Base-by-base conservation (phyloP, 371 early-diverging fungal species). In the Rhizopus delemar region DNA sequence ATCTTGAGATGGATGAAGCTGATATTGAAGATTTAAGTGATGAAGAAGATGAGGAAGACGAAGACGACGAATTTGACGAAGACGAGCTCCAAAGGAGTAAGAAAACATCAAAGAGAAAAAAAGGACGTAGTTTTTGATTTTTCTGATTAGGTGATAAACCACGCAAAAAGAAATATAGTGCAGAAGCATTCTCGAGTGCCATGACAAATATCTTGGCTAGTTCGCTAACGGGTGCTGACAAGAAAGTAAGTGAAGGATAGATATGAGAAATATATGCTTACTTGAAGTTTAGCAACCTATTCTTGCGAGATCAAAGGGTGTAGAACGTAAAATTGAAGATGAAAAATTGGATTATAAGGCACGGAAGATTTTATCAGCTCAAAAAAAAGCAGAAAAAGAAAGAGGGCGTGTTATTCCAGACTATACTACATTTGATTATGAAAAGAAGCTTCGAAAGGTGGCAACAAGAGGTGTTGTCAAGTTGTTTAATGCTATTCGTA, bases 391-490 rank as follows among this genome's bases (percentile, higher is more conserved):
- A 13, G 60, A 74, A 11, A 71, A 73, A 32, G 82, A 85, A 54
- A 80, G 80, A 64, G 90, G 87, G 34, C 80, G 86, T 34, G 79
- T 90, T n/a, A 79, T 84, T 48, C 89, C 86, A 3, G 85, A 85
- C 33, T 80, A 80, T 53, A 78, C 79, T 32, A 73, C 85, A 6
- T 78, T 86, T 65, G 92, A 91, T 41, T 87, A 89, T 50, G 93
- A 93, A 65, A 91, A 90, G 75, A 79, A 79, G 69, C 59, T 93
- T 75, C 80, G 88, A 66, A 91, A 91, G 74, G 86, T 91, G 13
- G 91, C 92, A 4, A 93, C 93, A 8, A 75, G 88, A 53, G 93
- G 93, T 75, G 93, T 93, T 48, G 91, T 93, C 43, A 84, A 90
- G 59, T 72, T 93, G 50, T 93, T 93, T 66, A 93, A 93, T 71